A percentile compares a stretch with the other conserved stretches of the same genome.
Conservation (phyloP, 805 yeast genomes). For the Candida corydali region DNA sequence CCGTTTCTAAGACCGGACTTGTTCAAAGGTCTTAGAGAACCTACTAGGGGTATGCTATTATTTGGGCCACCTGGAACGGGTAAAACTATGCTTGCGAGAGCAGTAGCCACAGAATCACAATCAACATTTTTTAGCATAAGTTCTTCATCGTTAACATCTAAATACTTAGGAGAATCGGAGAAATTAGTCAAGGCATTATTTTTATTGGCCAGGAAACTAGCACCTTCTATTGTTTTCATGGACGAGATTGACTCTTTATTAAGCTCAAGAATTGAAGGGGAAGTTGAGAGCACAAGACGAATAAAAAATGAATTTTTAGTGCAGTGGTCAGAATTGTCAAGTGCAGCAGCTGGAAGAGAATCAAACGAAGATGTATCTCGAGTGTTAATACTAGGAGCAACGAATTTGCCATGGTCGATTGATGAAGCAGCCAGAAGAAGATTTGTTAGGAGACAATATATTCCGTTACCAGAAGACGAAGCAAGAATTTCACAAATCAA, state of each 20-base stretch:
- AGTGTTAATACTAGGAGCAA: slow-evolving; percentile 89
- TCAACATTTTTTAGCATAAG: slow-evolving; percentile 90
- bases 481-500: slow-evolving; percentile 70
- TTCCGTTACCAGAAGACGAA: slow-evolving; percentile 87
- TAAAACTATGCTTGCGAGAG: slow-evolving; percentile 93
- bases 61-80: slow-evolving; percentile 99
- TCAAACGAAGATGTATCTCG: slow-evolving; percentile 42
- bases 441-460: slow-evolving; percentile 86
- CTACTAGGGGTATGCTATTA: slow-evolving; percentile 91
- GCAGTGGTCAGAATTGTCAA: slow-evolving; percentile 90
- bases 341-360: slow-evolving; percentile 74
- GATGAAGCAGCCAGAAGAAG: slow-evolving; percentile 96
- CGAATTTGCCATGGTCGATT: slow-evolving; percentile 94
- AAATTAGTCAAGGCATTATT: slow-evolving; percentile 88
- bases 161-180: slow-evolving; percentile 88
- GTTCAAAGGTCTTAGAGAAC: slow-evolving; percentile 86
- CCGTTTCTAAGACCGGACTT: slow-evolving; percentile 93
- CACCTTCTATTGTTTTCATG: slow-evolving; percentile 92
- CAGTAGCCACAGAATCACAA: slow-evolving; percentile 92
- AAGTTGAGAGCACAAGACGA: slow-evolving; percentile 83
- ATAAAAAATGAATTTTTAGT: slow-evolving; percentile 90
- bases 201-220: slow-evolving; percentile 73
- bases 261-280: slow-evolving; percentile 71
- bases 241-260: slow-evolving; percentile 93
- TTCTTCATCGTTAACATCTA: slow-evolving; percentile 85